phyloP scores from a whole-genome alignment of 1,284 basidiomycete species.

The Chalciporus sp. region DNA sequence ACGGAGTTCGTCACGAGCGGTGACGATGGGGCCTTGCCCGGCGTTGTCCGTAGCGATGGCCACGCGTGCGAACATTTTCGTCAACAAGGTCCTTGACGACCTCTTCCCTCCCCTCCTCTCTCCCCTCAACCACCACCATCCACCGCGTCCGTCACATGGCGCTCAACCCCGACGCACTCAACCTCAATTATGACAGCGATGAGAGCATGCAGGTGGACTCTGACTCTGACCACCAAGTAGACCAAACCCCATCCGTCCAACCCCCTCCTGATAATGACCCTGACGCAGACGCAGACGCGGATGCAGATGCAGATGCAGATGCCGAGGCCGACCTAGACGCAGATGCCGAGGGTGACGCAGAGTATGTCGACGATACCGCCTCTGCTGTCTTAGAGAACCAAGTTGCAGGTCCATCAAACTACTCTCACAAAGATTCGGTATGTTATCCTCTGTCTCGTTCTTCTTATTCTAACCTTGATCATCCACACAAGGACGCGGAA shows the following conservation, averaged over 20 bases:
- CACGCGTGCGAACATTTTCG: slow-evolving; percentile 68
- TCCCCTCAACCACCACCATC: slow-evolving; percentile 35
- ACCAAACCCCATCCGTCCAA: slow-evolving; percentile 21
- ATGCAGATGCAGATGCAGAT: slow-evolving; percentile 17
- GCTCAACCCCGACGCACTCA: slow-evolving; percentile 39
- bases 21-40: slow-evolving; percentile 67
- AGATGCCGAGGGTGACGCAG: slow-evolving; percentile 44
- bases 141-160: slow-evolving; percentile 36
- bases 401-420: slow-evolving; percentile 36
- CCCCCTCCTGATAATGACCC: slow-evolving; percentile 36
- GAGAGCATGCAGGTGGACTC: slow-evolving; percentile 51
- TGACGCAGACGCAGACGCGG: slow-evolving; percentile 41
- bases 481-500: slow-evolving; percentile 53
- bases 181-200: slow-evolving; percentile 41
- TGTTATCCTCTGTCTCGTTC: slow-evolving; percentile 7
- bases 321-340: slow-evolving; percentile 37
- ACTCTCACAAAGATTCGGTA: slow-evolving; percentile 29
- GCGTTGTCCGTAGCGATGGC: slow-evolving; percentile 74
- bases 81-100: slow-evolving; percentile 68
- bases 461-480: slow-evolving; percentile 10
- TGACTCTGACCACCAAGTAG: slow-evolving; percentile 37
- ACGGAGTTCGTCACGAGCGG: slow-evolving; percentile 50
- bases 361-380: slow-evolving; percentile 34
- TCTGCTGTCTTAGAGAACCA: slow-evolving; percentile 34
- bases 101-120: slow-evolving; percentile 38